These are phyloP conservation scores for Candida odintsovae DNA, from an alignment of 805 yeast species.

Conservation along the genomic window DNA sequence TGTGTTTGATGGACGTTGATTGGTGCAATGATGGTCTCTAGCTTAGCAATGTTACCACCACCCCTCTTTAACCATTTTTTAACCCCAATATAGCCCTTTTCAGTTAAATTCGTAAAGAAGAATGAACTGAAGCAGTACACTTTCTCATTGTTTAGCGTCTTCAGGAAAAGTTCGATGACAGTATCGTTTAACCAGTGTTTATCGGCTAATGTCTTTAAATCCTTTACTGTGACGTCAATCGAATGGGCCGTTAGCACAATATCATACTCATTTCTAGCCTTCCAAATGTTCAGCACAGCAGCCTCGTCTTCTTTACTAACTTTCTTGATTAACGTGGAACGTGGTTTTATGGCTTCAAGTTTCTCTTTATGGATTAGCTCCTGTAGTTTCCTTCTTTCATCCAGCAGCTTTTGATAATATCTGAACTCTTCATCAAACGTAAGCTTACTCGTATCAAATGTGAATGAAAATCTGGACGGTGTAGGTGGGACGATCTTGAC, in stretches of 20 bases:
- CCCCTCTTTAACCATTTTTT: constrained; percentile 79
- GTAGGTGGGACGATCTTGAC: constrained; percentile 14
- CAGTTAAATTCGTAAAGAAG: constrained; percentile 68
- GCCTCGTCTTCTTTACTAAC: constrained; percentile 20
- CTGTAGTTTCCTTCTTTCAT: constrained; percentile 34
- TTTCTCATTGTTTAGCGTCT: constrained; percentile 26
- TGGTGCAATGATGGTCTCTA: constrained; percentile 72
- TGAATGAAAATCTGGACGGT: constrained; percentile 14
- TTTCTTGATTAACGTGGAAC: constrained; percentile 22
- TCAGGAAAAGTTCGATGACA: constrained; percentile 76
- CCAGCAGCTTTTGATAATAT: constrained; percentile 38
- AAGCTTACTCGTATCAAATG: constrained; percentile 24
- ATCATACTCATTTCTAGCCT: constrained; percentile 19
- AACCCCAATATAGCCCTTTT: constrained; percentile 76
- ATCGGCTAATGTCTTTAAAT: constrained; percentile 64
- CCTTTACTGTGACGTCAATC: constrained; percentile 61
- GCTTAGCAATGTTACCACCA: constrained; percentile 55
- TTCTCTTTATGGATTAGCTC: constrained; percentile 31
- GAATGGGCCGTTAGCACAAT: constrained; percentile 26
- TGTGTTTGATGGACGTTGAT: constrained; percentile 80
- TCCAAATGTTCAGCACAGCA: constrained; percentile 24
- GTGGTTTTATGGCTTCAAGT: constrained; percentile 19
- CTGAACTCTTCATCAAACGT: constrained; percentile 32
- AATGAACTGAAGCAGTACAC: constrained; percentile 81
- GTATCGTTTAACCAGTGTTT: constrained; percentile 87